Conservation (phyloP, 495 filamentous ascomycete species). For the Aspergillus baeticus region DNA sequence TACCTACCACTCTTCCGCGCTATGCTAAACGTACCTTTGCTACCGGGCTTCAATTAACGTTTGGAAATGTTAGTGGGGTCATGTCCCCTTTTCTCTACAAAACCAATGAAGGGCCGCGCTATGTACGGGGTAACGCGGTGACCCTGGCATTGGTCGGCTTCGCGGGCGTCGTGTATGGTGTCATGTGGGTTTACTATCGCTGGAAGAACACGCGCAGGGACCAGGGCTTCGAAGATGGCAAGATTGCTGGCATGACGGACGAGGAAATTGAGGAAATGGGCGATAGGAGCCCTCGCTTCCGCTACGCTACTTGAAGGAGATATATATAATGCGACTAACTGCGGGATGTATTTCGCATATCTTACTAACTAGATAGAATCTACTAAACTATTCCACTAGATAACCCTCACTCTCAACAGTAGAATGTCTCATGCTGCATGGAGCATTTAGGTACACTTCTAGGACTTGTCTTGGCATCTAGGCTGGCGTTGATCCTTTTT, state of each 20-base stretch:
- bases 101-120: constrained; percentile 38
- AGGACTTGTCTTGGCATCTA: not conserved
- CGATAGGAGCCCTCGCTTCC: constrained; percentile 63
- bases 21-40: constrained; percentile 74
- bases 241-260: constrained; percentile 55
- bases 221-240: constrained; percentile 51
- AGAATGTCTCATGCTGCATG: no score
- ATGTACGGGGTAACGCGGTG: constrained; percentile 43
- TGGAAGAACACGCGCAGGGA: constrained; percentile 55
- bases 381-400: not conserved
- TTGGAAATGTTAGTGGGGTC: constrained; percentile 67
- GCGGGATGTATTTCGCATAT: not conserved
- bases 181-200: constrained; percentile 56
- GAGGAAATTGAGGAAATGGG: constrained; percentile 69
- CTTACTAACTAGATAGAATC: not conserved
- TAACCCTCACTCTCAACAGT: no score
- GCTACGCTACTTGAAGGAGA: constrained; percentile 52
- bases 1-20: constrained; percentile 56
- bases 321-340: not conserved
- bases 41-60: constrained; percentile 63
- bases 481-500: not conserved
- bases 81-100: constrained; percentile 61
- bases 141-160: constrained; percentile 47
- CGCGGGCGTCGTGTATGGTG: constrained; percentile 40
- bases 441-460: not conserved